Evolutionary conservation across 768 basidiomycete genomes (phyloP).

Genomic region (Hypholoma fasciculare): DNA sequence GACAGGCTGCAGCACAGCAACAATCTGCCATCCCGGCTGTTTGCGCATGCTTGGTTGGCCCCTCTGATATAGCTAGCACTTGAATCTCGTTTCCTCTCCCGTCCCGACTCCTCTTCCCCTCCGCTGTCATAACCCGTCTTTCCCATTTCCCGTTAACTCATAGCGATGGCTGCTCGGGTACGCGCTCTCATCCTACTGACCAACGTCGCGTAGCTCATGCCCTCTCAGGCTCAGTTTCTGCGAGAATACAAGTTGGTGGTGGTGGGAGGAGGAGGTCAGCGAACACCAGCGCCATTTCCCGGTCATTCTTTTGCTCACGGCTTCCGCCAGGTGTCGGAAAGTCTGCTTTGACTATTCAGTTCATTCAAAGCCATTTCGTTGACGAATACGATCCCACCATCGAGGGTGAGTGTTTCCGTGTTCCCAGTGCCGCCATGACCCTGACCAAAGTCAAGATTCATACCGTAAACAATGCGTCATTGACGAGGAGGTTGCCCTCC

Average conservation of each 20-base stretch:
- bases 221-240: conserved; percentile 77
- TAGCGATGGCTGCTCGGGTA: conserved; percentile 40
- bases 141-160: conserved; percentile 12
- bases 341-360: conserved; percentile 95
- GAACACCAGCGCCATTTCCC: not conserved
- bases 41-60: conserved; percentile 20
- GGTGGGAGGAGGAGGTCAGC: conserved; percentile 90
- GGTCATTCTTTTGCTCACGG: not conserved
- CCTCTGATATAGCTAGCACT: conserved; percentile 16
- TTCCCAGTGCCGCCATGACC: not conserved
- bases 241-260: conserved; percentile 99
- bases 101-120: conserved; percentile 11
- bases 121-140: conserved; percentile 17
- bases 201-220: conserved; percentile 8
- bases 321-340: conserved; percentile 48
- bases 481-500: conserved; percentile 96
- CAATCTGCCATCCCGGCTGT: conserved; percentile 2
- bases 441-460: conserved; percentile 60
- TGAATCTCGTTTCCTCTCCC: conserved; percentile 16
- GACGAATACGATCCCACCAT: conserved; percentile 96
- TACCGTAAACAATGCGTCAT: conserved; percentile 97
- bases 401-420: conserved; percentile 55
- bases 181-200: conserved; percentile 9
- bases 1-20: not conserved
- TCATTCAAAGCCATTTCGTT: conserved; percentile 94